Conservation (phyloP, 805 yeast genomes). For the Ogataea paradorogensis region DNA sequence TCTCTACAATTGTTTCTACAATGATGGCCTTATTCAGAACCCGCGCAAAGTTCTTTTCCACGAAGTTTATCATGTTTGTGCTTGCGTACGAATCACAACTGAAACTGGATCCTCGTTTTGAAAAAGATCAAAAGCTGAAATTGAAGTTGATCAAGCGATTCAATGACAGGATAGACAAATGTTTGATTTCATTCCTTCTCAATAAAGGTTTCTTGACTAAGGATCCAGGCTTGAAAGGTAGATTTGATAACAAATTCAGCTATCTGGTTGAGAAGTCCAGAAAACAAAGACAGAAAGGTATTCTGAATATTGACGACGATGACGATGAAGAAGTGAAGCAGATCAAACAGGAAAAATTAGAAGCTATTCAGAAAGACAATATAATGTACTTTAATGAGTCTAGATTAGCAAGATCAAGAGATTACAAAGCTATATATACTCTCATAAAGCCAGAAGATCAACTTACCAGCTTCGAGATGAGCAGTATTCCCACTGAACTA, state of each 20-base stretch:
- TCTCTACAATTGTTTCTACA: slow-evolving; percentile 68
- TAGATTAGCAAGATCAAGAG: slow-evolving; percentile 36
- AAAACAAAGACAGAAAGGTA: slow-evolving; percentile 30
- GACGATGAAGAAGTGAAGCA: slow-evolving; percentile 23
- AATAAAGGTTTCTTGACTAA: slow-evolving; percentile 33
- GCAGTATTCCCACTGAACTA: slow-evolving; percentile 61
- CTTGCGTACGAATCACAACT: slow-evolving; percentile 58
- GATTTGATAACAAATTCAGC: slow-evolving; percentile 34
- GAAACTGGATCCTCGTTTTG: slow-evolving; percentile 51
- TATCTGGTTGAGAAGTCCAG: slow-evolving; percentile 30
- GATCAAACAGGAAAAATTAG: slow-evolving; percentile 24
- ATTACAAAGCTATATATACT: slow-evolving; percentile 65
- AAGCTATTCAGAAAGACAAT: slow-evolving; percentile 18
- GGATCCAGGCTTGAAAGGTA: slow-evolving; percentile 29
- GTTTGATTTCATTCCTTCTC: slow-evolving; percentile 31
- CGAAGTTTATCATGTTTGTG: slow-evolving; percentile 55
- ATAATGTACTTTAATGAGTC: slow-evolving; percentile 29
- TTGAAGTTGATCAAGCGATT: slow-evolving; percentile 31
- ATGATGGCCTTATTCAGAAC: slow-evolving; percentile 59
- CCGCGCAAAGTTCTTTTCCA: slow-evolving; percentile 57
- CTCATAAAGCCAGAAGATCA: slow-evolving; percentile 61
- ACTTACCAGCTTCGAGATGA: slow-evolving; percentile 63
- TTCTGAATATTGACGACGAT: slow-evolving; percentile 37
- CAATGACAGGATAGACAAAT: slow-evolving; percentile 37
- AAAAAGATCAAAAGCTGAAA: slow-evolving; percentile 32